Evolutionary conservation across 1,139 yeast species (phyloP).

Genomic region (Blastobotrys capitulatus): DNA sequence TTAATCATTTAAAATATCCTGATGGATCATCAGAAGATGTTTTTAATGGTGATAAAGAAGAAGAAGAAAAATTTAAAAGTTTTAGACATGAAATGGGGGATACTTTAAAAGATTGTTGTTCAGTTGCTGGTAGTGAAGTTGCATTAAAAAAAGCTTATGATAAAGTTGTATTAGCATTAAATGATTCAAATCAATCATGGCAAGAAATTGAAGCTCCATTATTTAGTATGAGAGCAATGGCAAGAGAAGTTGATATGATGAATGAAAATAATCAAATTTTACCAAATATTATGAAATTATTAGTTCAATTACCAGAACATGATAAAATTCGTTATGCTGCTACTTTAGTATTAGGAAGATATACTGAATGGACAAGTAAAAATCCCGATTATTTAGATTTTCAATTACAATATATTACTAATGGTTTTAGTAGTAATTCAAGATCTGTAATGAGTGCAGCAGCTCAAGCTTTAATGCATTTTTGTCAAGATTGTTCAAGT

Average conservation of each 20-base stretch:
- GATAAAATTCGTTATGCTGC: constrained; percentile 88
- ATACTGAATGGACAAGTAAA: constrained; percentile 89
- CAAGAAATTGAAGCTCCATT: constrained; percentile 87
- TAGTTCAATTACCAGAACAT: constrained; percentile 75
- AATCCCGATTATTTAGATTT: constrained; percentile 79
- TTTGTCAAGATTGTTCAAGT: constrained; percentile 84
- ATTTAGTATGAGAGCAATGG: constrained; percentile 90
- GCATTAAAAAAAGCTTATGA: constrained; percentile 63
- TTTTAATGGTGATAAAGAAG: constrained; percentile 64
- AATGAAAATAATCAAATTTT: constrained; percentile 56
- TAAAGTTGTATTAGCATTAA: constrained; percentile 23
- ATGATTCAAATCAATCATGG: constrained; percentile 46
- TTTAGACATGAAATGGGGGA: constrained; percentile 97
- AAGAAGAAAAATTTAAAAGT: constrained; percentile 87
- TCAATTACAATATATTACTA: constrained; percentile 78
- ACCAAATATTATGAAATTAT: constrained; percentile 70
- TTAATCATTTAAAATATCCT: constrained; percentile 75
- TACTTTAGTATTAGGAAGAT: constrained; percentile 85
- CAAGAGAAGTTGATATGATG: constrained; percentile 70
- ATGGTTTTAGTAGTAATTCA: constrained; percentile 54
- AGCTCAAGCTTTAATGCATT: constrained; percentile 88
- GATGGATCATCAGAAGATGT: constrained; percentile 38
- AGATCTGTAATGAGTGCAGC: constrained; percentile 68
- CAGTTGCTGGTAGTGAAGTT: constrained; percentile 70
- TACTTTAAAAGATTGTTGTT: constrained; percentile 90